Conservation (phyloP, 1,284 basidiomycete species). For the Apiotrichum gracile region DNA sequence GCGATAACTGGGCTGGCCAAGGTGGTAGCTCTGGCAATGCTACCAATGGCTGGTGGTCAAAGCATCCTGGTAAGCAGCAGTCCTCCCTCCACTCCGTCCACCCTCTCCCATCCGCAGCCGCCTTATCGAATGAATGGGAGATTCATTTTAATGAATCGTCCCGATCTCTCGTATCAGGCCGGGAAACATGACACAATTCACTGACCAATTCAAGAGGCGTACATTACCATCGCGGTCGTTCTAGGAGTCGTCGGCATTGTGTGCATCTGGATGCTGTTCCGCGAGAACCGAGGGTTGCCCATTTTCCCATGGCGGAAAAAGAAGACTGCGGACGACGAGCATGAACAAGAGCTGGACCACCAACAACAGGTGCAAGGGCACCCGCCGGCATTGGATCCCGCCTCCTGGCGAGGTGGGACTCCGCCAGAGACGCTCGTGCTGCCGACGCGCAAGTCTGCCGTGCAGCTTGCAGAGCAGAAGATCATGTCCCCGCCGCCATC, state of each 20-base stretch:
- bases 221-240: slow-evolving; percentile 1
- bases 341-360: no score
- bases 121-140: background rate
- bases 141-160: no score
- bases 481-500: background rate
- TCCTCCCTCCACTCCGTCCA: background rate
- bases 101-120: background rate
- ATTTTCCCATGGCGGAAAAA: slow-evolving; percentile 1
- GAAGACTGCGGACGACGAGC: background rate
- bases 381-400: background rate
- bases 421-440: background rate
- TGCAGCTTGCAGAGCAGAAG: background rate
- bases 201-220: background rate
- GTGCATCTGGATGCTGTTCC: slow-evolving; percentile 1
- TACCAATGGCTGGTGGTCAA: slow-evolving; percentile 1
- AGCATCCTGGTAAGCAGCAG: slow-evolving; percentile 1
- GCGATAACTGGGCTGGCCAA: background rate
- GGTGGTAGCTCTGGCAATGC: background rate
- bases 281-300: background rate
- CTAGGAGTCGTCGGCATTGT: background rate
- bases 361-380: no score
- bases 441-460: background rate
- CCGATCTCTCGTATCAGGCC: no score
- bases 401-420: background rate
- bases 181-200: no score